Evolutionary conservation across 108 stramenopile species (phyloP).

Genomic region (Fragilaria radians): DNA sequence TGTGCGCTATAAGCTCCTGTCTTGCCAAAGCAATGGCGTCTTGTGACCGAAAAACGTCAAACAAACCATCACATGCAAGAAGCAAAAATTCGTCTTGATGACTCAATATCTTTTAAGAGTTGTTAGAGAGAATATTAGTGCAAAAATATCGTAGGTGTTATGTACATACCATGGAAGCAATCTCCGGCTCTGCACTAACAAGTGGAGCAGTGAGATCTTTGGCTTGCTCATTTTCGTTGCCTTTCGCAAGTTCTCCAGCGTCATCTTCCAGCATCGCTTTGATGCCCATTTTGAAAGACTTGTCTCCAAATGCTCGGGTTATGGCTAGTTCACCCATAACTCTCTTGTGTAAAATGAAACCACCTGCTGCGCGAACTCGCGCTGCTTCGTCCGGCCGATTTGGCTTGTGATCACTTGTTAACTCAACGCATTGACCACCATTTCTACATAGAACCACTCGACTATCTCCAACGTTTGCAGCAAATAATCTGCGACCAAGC

Average conservation of each 20-base stretch:
- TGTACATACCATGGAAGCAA: constrained; percentile 82
- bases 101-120: constrained; percentile 52
- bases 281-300: constrained; percentile 96
- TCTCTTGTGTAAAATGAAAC: constrained; percentile 92
- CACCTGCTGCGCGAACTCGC: constrained; percentile 89
- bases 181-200: constrained; percentile 88
- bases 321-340: constrained; percentile 99
- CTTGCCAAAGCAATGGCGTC: constrained; percentile 90
- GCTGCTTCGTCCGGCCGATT: constrained; percentile 92
- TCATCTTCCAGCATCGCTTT: constrained; percentile 88
- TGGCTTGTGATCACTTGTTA: constrained; percentile 96
- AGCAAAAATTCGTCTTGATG: constrained; percentile 93
- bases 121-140: constrained; percentile 3
- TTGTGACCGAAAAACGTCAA: constrained; percentile 94
- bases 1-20: constrained; percentile 77
- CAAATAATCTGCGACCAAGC: constrained; percentile 86
- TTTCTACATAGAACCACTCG: constrained; percentile 87
- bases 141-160: background rate
- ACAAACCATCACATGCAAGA: constrained; percentile 96
- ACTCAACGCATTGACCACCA: constrained; percentile 83
- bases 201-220: constrained; percentile 84
- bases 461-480: constrained; percentile 96
- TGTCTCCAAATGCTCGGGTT: constrained; percentile 96
- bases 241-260: constrained; percentile 68
- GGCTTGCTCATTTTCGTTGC: constrained; percentile 60